A percentile compares a stretch with the other conserved stretches of the same genome.
Conservation (phyloP, 257 asterid species). For the Solanum tarapatanum region DNA sequence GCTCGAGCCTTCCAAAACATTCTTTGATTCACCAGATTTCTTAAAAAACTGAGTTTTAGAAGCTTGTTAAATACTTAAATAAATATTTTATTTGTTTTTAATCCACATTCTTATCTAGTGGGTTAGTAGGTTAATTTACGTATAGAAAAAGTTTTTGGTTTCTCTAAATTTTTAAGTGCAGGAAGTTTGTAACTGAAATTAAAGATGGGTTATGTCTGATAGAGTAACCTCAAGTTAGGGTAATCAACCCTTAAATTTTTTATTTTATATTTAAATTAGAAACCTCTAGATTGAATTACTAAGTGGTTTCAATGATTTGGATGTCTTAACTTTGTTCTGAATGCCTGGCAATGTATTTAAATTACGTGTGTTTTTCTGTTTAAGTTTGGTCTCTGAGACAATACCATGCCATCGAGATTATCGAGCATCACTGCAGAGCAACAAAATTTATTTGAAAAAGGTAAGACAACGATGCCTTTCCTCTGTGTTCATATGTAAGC, state of each 20-base stretch:
- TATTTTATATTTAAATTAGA: not conserved
- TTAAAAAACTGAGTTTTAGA: not conserved
- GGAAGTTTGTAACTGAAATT: not conserved
- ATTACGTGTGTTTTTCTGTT: conserved; percentile 17
- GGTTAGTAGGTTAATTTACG: not conserved
- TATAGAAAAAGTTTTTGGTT: not conserved
- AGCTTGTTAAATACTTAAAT: not conserved
- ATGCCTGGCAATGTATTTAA: not conserved
- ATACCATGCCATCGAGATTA: conserved; percentile 89
- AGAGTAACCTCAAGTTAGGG: not conserved
- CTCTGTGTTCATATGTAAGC: not conserved
- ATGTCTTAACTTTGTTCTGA: conserved; percentile 3
- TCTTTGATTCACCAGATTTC: not conserved
- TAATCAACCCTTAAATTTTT: not conserved
- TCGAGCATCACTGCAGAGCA: conserved; percentile 40
- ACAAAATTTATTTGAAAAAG: conserved; percentile 48
- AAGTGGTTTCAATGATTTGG: not conserved
- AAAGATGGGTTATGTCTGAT: not conserved
- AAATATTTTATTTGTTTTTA: not conserved
- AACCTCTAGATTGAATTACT: not conserved
- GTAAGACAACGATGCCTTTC: conserved; percentile 14
- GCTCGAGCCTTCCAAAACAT: not conserved
- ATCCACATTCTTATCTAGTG: not conserved
- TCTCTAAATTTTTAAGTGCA: not conserved
- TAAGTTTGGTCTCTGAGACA: conserved; percentile 90